Conservation (phyloP, 2,329 filamentous ascomycete species). For the Penicillium freii region DNA sequence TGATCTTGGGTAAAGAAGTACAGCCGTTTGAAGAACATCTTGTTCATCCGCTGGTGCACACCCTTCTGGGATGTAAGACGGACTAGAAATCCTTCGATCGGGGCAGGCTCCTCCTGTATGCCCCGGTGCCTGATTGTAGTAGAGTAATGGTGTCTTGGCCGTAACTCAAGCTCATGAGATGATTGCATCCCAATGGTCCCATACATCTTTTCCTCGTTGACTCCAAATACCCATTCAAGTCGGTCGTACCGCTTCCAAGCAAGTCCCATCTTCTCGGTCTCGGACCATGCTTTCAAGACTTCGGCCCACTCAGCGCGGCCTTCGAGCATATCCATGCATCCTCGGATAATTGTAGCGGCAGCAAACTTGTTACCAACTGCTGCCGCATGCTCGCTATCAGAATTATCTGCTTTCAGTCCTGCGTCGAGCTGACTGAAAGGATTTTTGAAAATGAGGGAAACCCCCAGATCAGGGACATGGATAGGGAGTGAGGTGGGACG, state of each 20-base stretch:
- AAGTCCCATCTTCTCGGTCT: conserved; percentile 59
- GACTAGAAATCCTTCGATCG: conserved; percentile 65
- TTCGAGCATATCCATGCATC: conserved; percentile 59
- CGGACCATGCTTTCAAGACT: conserved; percentile 59
- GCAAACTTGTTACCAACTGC: conserved; percentile 54
- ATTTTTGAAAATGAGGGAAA: conserved; percentile 58
- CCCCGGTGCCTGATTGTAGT: conserved; percentile 46
- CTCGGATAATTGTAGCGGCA: conserved; percentile 55
- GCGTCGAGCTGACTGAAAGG: conserved; percentile 57
- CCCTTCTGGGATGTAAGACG: conserved; percentile 64
- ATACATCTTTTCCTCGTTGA: conserved; percentile 67
- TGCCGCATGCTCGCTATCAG: conserved; percentile 48
- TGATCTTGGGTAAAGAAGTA: conserved; percentile 66
- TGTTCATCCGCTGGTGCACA: conserved; percentile 56
- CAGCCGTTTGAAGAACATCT: conserved; percentile 63
- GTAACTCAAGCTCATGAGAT: conserved; percentile 64
- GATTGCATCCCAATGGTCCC: conserved; percentile 66
- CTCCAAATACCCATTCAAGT: conserved; percentile 66
- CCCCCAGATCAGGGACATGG: conserved; percentile 61
- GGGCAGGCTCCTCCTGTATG: conserved; percentile 56
- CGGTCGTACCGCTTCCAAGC: conserved; percentile 69
- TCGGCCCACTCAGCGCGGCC: conserved; percentile 58
- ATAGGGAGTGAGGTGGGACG: conserved; percentile 58
- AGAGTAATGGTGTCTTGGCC: conserved; percentile 64
- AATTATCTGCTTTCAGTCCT: conserved; percentile 36